Evolutionary conservation across 805 yeast genomes (phyloP).

Genomic region (Kuraishia cidri): DNA sequence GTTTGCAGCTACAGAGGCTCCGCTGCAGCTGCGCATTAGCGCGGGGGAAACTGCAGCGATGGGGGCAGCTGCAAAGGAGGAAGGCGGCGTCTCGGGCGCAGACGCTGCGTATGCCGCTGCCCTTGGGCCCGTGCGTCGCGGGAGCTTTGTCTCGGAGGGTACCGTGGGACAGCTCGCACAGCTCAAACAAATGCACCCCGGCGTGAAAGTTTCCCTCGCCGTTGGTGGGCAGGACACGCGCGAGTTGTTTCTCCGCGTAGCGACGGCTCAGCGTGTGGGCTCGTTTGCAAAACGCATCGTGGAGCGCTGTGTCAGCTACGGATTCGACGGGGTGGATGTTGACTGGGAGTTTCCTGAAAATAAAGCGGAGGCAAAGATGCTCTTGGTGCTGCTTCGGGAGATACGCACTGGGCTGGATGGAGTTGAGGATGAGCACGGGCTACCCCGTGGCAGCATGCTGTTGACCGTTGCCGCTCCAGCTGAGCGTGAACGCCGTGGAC

Average conservation of each 20-base stretch:
- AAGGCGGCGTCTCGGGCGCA: background rate
- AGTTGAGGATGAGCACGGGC: conserved; percentile 19
- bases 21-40: background rate
- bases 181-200: conserved; percentile 13
- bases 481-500: conserved; percentile 31
- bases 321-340: conserved; percentile 85
- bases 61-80: background rate
- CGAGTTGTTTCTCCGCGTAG: conserved; percentile 26
- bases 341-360: conserved; percentile 89
- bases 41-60: background rate
- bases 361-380: conserved; percentile 31
- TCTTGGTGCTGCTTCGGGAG: conserved; percentile 30
- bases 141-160: conserved; percentile 10
- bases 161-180: conserved; percentile 18
- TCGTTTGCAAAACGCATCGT: conserved; percentile 21
- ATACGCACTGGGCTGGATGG: conserved; percentile 18
- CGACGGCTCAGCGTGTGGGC: conserved; percentile 9
- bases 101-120: no score
- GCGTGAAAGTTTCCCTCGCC: conserved; percentile 56
- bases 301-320: conserved; percentile 40
- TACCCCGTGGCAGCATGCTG: conserved; percentile 21
- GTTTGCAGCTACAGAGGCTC: conserved; percentile 51
- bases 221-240: conserved; percentile 72
- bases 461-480: conserved; percentile 78
- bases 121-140: no score